A percentile compares a stretch with the other conserved stretches of the same genome.
Evolutionary conservation across 2,329 filamentous ascomycete species (phyloP).

Genomic region (Calonectria ilicicola): DNA sequence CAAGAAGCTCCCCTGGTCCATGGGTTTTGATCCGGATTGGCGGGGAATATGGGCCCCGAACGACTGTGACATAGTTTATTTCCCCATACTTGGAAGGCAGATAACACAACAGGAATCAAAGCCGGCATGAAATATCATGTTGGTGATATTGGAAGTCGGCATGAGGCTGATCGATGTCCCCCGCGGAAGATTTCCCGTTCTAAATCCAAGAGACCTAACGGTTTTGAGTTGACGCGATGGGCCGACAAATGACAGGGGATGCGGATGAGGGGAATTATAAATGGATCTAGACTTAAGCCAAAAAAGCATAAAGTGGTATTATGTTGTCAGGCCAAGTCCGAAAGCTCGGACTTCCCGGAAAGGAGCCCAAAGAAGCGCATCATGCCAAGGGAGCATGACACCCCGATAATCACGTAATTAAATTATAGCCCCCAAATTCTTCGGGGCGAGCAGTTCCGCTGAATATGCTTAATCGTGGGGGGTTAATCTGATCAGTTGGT

Average conservation of each 20-base stretch:
- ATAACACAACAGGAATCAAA: background rate
- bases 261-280: background rate
- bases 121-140: too few species aligned
- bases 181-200: background rate
- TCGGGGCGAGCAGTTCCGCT: background rate
- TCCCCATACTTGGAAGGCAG: background rate
- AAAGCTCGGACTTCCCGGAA: background rate
- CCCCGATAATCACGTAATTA: background rate
- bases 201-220: background rate
- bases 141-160: too few species aligned
- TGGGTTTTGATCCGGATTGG: background rate
- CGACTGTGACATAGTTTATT: background rate
- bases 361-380: background rate
- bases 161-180: background rate
- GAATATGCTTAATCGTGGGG: background rate
- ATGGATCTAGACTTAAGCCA: background rate
- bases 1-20: background rate
- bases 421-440: background rate
- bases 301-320: background rate
- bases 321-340: background rate
- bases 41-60: background rate
- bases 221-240: background rate
- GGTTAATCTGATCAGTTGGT: background rate
- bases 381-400: too few species aligned
- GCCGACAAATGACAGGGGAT: background rate